phyloP scores from a whole-genome alignment of 805 yeast species.

The Lachancea nothofagi region DNA sequence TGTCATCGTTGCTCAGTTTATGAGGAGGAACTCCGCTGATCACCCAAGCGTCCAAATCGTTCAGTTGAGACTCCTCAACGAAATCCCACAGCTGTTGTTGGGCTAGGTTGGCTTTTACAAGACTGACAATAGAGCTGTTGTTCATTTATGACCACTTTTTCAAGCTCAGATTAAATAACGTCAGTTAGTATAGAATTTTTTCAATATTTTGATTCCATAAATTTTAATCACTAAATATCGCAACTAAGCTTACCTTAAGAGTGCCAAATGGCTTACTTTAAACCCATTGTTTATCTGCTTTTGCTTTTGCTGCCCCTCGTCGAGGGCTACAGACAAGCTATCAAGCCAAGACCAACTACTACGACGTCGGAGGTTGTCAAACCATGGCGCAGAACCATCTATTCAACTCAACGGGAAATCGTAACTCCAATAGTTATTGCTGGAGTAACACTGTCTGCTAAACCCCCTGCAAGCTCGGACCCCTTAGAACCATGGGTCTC shows the following conservation, averaged over 20 bases:
- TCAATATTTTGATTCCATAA: background rate
- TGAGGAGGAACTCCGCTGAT: slow-evolving; percentile 25
- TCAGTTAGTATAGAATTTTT: background rate
- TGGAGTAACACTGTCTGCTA: slow-evolving; percentile 48
- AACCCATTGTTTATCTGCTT: background rate
- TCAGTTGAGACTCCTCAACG: slow-evolving; percentile 14
- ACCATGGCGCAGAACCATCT: slow-evolving; percentile 74
- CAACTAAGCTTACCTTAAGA: background rate
- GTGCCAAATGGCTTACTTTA: background rate
- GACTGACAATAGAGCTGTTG: background rate
- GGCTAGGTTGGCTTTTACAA: slow-evolving; percentile 23
- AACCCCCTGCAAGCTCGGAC: slow-evolving; percentile 45
- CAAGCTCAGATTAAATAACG: background rate
- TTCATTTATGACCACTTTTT: slow-evolving; percentile 2
- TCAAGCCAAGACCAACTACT: slow-evolving; percentile 32
- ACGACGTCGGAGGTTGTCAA: slow-evolving; percentile 40
- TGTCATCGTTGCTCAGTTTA: slow-evolving; percentile 22
- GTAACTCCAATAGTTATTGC: slow-evolving; percentile 64
- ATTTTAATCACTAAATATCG: background rate
- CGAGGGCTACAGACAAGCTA: background rate
- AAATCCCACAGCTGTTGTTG: slow-evolving; percentile 29
- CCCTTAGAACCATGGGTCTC: slow-evolving; percentile 79
- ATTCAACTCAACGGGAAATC: slow-evolving; percentile 48
- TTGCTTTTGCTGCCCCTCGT: slow-evolving; percentile 2
- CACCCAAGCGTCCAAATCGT: slow-evolving; percentile 11